Conservation (phyloP, 345 rosid species). For the Litchi chinensis region DNA sequence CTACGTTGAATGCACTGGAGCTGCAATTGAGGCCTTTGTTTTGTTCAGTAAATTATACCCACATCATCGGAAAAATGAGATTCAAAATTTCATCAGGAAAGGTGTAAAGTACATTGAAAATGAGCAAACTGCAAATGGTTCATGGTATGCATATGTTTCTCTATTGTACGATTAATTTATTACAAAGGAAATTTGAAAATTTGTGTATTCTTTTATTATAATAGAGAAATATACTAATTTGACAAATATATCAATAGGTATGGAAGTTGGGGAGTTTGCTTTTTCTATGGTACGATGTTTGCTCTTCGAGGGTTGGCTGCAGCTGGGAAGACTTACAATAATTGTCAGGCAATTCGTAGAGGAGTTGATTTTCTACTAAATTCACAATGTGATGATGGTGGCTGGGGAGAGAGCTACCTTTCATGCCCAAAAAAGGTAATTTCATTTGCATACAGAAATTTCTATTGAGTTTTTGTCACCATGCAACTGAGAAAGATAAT, state of each 20-base stretch:
- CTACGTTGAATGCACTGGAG: constrained; percentile 54
- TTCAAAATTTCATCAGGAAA: constrained; percentile 40
- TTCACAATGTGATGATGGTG: constrained; percentile 40
- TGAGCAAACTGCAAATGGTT: constrained; percentile 52
- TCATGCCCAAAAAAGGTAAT: constrained; percentile 43
- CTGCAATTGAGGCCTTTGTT: constrained; percentile 47
- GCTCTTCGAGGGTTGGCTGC: constrained; percentile 47
- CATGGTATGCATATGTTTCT: constrained; percentile 35
- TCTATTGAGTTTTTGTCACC: no score
- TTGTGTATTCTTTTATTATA: no score
- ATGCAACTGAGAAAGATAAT: no score
- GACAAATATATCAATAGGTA: constrained; percentile 29
- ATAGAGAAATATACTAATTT: background rate
- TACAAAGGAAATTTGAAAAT: no score
- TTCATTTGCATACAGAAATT: background rate
- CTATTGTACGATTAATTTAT: no score
- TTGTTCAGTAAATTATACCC: constrained; percentile 48
- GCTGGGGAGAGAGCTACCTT: constrained; percentile 59
- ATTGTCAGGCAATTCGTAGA: constrained; percentile 32
- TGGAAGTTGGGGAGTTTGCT: constrained; percentile 49
- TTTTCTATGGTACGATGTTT: constrained; percentile 45
- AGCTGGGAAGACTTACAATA: constrained; percentile 37
- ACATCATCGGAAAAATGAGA: constrained; percentile 39
- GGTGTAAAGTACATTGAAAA: constrained; percentile 39
- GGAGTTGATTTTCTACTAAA: constrained; percentile 43